Evolutionary conservation across 1,284 basidiomycete species (phyloP).

Genomic region (Chiua sp.): DNA sequence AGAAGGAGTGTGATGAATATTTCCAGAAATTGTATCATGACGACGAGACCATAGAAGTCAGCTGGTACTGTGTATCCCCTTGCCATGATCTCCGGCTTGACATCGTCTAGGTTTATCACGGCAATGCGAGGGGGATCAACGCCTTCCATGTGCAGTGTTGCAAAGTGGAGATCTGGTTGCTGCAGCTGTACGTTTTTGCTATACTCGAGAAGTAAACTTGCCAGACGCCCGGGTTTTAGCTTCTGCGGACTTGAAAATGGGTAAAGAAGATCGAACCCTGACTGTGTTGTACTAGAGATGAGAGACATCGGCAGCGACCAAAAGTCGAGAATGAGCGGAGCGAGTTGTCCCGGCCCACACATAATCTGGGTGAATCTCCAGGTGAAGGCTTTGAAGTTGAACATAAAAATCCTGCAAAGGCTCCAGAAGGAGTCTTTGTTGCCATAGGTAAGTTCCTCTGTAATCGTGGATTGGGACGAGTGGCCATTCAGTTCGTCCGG

Average conservation of each 20-base stretch:
- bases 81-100: not conserved
- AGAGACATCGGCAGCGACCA: slow-evolving; percentile 2
- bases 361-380: slow-evolving; percentile 3
- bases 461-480: no score
- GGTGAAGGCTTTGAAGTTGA: not conserved
- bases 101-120: slow-evolving; percentile 1
- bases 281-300: not conserved
- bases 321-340: slow-evolving; percentile 4
- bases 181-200: not conserved
- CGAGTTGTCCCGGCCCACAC: not conserved
- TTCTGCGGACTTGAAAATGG: slow-evolving; percentile 3
- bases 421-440: no score
- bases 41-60: not conserved
- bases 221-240: slow-evolving; percentile 2
- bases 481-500: no score
- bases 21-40: not conserved
- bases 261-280: slow-evolving; percentile 5
- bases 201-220: slow-evolving; percentile 4
- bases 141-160: not conserved
- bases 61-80: not conserved
- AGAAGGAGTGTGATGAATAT: not conserved
- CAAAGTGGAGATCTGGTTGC: not conserved
- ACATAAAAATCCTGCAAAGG: not conserved
- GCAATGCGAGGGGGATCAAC: slow-evolving; percentile 5
- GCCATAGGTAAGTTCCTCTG: no score